Evolutionary conservation across 345 rosid genomes (phyloP).

Genomic region (Syzygium jambos): DNA sequence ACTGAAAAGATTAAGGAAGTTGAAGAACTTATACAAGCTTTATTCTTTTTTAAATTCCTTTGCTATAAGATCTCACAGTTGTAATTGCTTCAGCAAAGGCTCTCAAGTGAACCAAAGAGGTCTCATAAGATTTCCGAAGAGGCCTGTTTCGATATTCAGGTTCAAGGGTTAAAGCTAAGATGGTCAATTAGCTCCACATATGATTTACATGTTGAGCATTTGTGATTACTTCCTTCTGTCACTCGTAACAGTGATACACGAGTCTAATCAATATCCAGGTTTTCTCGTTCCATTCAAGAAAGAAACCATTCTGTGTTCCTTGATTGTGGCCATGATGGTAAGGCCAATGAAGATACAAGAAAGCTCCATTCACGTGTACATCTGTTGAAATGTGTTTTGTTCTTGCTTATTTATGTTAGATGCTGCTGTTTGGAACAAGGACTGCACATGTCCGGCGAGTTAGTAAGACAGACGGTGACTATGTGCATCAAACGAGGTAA

Average conservation of each 20-base stretch:
- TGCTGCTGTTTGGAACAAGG: neutral
- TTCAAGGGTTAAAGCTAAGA: neutral
- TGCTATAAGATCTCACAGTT: neutral
- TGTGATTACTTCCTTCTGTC: neutral
- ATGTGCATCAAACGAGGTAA: neutral
- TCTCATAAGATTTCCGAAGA: neutral
- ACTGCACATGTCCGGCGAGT: neutral
- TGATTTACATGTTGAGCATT: neutral
- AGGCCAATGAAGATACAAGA: neutral
- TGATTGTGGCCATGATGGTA: neutral
- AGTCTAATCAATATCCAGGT: neutral
- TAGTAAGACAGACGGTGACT: neutral
- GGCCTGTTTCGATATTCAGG: neutral
- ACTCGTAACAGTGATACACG: neutral
- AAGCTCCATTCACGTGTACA: neutral
- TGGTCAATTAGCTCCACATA: neutral
- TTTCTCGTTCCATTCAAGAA: neutral
- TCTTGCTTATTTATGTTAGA: neutral
- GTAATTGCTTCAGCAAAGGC: neutral
- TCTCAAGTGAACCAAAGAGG: neutral
- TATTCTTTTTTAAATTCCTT: neutral
- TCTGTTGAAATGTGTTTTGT: neutral
- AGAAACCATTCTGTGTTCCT: neutral
- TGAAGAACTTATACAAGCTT: neutral
- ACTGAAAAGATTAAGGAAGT: neutral